Base-by-base conservation (phyloP, 2,329 filamentous ascomycete genomes). In the Tolypocladium ophioglossoides region DNA sequence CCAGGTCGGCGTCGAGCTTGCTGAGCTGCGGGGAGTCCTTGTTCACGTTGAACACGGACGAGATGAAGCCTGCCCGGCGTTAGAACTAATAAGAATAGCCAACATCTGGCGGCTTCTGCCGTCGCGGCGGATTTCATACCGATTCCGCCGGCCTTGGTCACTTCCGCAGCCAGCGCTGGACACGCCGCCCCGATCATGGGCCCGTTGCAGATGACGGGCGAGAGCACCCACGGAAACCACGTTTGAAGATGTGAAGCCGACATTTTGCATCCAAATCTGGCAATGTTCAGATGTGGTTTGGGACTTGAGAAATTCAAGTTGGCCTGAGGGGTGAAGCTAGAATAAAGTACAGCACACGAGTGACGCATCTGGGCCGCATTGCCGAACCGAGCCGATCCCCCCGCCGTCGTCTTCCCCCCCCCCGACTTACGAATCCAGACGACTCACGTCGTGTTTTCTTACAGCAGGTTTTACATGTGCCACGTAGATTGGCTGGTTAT, bases 71-170 rank as follows among this genome's bases (percentile, higher is more conserved):
- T 56, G 22, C 8, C 10, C 4, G 1, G 7, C n/a, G 48, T 54
- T 16, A 47, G 40, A 32, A 1, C 22, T 8, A 27, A 14, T 24
- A 12, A 3, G 22, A 14, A 12, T 3, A 2, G 8, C 14, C 3
- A 44, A 32, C n/a, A n/a, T 4, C 16, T 10, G 16, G 24, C 24
- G 44, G 3, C 32, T 38, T 9, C 37, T 4, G 14, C 16, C 16
- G 10, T n/a, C 5, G 47, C 32, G 4, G 24, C 37, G 24, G n/a
- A n/a, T n/a, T n/a, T 18, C 57, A 12, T 63, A 72, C 70, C 71
- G 14, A 73, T 51, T 8, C 71, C 71, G 12, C 69, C 70, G 20
- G 70, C 70, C 49, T 67, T 72, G 54, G 59, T 66, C 6, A 73
- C 69, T 51, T 72, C 67, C 16, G 63, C 60, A n/a, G 70, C 66